These are phyloP conservation scores for Paspalum notatum DNA, from an alignment of 176 grass and related monocot species.

Conservation along the genomic window DNA sequence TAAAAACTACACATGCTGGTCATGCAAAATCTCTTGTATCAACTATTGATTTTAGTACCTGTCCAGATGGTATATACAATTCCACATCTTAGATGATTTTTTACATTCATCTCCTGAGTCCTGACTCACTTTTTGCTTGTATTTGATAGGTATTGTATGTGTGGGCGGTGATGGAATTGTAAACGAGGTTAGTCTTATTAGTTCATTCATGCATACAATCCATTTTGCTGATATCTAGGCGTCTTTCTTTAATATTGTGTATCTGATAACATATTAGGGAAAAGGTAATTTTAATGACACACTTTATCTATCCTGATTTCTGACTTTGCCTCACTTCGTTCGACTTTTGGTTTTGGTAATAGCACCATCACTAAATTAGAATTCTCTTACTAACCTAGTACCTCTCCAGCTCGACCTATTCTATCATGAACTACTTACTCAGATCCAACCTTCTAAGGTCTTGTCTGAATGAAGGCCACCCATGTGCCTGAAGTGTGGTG, in stretches of 20 bases:
- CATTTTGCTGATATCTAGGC: constrained; percentile 6
- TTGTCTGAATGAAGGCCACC: background rate
- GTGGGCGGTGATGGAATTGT: constrained; percentile 98
- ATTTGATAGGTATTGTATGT: constrained; percentile 89
- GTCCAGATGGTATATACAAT: constrained; percentile 85
- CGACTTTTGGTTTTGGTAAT: background rate
- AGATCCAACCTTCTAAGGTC: background rate
- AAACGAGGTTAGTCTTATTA: constrained; percentile 82
- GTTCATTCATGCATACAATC: constrained; percentile 1
- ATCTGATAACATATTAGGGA: constrained; percentile 12
- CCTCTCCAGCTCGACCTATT: background rate
- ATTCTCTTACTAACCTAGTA: constrained; percentile 29
- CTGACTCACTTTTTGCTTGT: constrained; percentile 40
- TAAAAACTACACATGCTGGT: constrained; percentile 93
- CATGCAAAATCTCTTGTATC: constrained; percentile 92
- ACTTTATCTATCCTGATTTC: constrained; percentile 23
- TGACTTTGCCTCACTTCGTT: background rate
- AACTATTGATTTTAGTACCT: constrained; percentile 85
- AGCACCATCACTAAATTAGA: constrained; percentile 4
- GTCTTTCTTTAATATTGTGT: background rate
- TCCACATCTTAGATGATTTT: constrained; percentile 39
- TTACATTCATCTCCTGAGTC: constrained; percentile 35
- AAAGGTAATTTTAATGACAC: constrained; percentile 9
- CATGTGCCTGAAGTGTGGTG: background rate
- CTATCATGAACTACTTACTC: background rate